phyloP scores from a whole-genome alignment of 257 asterid species.

The Capsicum chinense region DNA sequence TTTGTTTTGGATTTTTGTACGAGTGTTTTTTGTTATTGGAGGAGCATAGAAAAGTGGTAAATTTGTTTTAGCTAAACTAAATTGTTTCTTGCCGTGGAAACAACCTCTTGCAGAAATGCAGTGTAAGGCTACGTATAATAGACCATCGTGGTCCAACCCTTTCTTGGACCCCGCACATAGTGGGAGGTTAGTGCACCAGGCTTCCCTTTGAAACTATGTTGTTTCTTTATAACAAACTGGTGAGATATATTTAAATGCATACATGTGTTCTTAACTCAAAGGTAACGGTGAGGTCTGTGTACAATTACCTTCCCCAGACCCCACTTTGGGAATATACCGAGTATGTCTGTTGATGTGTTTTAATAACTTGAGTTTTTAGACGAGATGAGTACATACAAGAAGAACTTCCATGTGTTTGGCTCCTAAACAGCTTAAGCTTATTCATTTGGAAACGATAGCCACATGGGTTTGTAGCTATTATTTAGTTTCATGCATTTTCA shows the following conservation, averaged over 20 bases:
- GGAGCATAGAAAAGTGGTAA: not conserved
- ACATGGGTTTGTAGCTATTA: not conserved
- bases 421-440: not conserved
- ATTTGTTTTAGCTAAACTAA: not conserved
- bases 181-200: too few relatives aligned
- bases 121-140: too few relatives aligned
- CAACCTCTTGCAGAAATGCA: too few relatives aligned
- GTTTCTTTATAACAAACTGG: not conserved
- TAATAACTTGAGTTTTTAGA: not conserved
- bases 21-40: not conserved
- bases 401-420: not conserved
- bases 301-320: too few relatives aligned
- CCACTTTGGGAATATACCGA: too few relatives aligned
- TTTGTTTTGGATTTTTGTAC: not conserved
- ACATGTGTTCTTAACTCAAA: not conserved
- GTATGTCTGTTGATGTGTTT: not conserved
- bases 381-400: not conserved
- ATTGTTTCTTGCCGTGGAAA: too few relatives aligned
- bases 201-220: too few relatives aligned
- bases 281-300: too few relatives aligned
- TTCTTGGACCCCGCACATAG: too few relatives aligned
- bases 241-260: not conserved
- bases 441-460: not conserved
- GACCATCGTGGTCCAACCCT: too few relatives aligned
- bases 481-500: constrained; percentile 1